Conservation (phyloP, 306 rosid species). For the Fragaria iinumae region DNA sequence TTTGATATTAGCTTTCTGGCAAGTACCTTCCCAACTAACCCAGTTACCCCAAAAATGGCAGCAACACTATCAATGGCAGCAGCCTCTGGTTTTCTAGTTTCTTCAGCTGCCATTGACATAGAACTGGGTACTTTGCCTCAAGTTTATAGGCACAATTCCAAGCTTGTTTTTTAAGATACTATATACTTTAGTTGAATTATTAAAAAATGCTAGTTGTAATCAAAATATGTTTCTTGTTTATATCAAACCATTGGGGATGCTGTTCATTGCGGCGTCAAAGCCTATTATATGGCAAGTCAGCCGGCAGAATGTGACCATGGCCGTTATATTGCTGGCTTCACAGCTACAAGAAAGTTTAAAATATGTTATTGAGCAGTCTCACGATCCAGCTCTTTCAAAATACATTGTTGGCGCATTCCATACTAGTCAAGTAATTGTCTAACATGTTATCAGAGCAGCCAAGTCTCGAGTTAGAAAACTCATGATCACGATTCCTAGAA, state of each 20-base stretch:
- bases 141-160: constrained; percentile 13
- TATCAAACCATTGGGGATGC: neutral
- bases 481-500: too few species aligned
- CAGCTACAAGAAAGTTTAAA: constrained; percentile 23
- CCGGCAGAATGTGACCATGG: constrained; percentile 41
- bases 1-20: constrained; percentile 45
- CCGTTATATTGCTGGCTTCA: constrained; percentile 44
- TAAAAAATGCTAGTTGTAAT: neutral
- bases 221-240: neutral
- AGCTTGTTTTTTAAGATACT: neutral
- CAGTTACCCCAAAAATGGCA: constrained; percentile 80
- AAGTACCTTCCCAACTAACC: constrained; percentile 76
- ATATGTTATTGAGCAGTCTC: neutral
- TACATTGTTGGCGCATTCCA: neutral
- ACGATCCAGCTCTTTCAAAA: neutral
- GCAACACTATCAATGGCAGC: constrained; percentile 48
- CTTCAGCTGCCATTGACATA: constrained; percentile 42
- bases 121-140: neutral
- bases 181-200: neutral
- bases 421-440: too few species aligned
- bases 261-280: constrained; percentile 35
- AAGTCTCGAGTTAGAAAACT: too few species aligned
- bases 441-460: too few species aligned
- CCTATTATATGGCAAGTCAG: constrained; percentile 29
- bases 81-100: constrained; percentile 16